phyloP scores from a whole-genome alignment of 495 filamentous ascomycete species.

The Daldinia loculata region DNA sequence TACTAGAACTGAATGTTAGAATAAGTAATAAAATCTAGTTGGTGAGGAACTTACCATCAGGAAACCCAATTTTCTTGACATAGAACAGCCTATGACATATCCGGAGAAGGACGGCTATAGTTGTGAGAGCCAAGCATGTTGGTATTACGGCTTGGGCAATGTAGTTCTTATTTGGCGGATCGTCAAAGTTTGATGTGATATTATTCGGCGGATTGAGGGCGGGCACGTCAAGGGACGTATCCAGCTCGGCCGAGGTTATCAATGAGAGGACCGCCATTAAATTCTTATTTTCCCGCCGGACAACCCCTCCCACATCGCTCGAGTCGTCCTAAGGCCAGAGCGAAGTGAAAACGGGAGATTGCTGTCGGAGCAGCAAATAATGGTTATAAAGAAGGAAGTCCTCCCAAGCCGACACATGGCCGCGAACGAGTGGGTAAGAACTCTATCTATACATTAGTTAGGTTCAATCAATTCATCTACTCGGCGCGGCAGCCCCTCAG shows the following conservation, averaged over 20 bases:
- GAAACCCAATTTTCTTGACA: slow-evolving; percentile 27
- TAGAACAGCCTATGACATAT: slow-evolving; percentile 33
- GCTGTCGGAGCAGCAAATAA: slow-evolving; percentile 15
- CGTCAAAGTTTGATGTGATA: slow-evolving; percentile 40
- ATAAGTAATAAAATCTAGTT: background rate
- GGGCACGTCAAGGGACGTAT: slow-evolving; percentile 36
- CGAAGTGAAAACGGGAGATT: slow-evolving; percentile 13
- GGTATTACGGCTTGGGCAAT: slow-evolving; percentile 32
- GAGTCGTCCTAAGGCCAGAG: slow-evolving; percentile 6
- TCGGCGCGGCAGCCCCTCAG: slow-evolving; percentile 7
- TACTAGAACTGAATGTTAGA: slow-evolving; percentile 18
- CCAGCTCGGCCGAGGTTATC: slow-evolving; percentile 22
- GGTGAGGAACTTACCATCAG: slow-evolving; percentile 27
- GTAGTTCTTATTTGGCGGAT: slow-evolving; percentile 43
- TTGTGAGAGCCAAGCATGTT: slow-evolving; percentile 25
- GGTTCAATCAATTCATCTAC: background rate
- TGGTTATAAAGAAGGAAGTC: slow-evolving; percentile 11
- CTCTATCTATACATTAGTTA: slow-evolving; percentile 37
- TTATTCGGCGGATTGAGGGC: slow-evolving; percentile 41
- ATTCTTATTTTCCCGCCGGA: slow-evolving; percentile 7
- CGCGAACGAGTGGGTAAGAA: slow-evolving; percentile 35
- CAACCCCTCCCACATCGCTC: slow-evolving; percentile 16
- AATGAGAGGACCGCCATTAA: slow-evolving; percentile 27
- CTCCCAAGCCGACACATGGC: slow-evolving; percentile 18
- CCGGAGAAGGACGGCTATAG: slow-evolving; percentile 32